These are phyloP conservation scores for Chaetoceros tenuissimus DNA, from an alignment of 108 stramenopile genomes.

Conservation along the genomic window DNA sequence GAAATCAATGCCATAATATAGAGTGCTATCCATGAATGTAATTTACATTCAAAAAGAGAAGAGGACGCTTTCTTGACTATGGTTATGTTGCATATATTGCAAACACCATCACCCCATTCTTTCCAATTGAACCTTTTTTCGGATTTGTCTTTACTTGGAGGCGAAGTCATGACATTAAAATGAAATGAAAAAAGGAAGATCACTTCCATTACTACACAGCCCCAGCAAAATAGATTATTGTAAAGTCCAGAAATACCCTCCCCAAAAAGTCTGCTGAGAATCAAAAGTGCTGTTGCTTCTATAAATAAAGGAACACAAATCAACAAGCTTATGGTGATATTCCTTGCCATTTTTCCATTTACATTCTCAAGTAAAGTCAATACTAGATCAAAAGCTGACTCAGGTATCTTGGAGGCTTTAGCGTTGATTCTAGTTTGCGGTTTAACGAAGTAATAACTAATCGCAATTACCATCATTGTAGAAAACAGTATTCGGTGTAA, in stretches of 20 bases:
- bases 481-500: too few relatives aligned
- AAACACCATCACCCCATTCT: background rate
- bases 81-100: background rate
- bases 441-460: too few relatives aligned
- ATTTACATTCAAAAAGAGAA: background rate
- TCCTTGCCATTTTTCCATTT: background rate
- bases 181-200: background rate
- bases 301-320: constrained; percentile 19
- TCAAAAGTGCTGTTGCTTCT: constrained; percentile 25
- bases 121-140: too few relatives aligned
- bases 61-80: background rate
- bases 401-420: too few relatives aligned
- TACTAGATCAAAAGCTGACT: too few relatives aligned
- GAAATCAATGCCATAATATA: background rate
- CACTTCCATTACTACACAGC: background rate
- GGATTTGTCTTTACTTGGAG: too few relatives aligned
- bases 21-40: background rate
- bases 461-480: too few relatives aligned
- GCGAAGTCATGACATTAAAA: background rate
- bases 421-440: too few relatives aligned
- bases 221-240: background rate
- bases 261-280: constrained; percentile 17
- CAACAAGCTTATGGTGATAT: background rate
- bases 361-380: background rate
- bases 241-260: constrained; percentile 8